Conservation (phyloP, 176 grass and related monocot species). For the Panicum miliaceum region DNA sequence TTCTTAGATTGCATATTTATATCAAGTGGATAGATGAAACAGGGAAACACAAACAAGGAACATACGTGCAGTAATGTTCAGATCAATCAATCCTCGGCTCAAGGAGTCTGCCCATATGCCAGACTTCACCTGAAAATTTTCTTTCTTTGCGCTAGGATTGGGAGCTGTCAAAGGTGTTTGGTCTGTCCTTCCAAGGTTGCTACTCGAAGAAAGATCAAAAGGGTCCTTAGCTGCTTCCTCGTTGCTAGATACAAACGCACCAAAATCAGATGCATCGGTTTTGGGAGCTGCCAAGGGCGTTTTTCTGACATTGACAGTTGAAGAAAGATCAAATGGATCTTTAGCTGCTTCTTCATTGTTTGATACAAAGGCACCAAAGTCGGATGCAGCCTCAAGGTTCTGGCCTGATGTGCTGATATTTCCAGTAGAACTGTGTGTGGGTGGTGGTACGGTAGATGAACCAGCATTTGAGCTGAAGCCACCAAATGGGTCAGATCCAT, state of each 20-base stretch:
- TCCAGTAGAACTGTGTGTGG: constrained; percentile 46
- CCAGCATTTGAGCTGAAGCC: constrained; percentile 62
- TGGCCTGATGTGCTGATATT: constrained; percentile 46
- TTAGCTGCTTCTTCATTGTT: constrained; percentile 38
- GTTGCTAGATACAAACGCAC: constrained; percentile 56
- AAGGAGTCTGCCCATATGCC: constrained; percentile 97
- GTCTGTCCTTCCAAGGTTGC: constrained; percentile 39
- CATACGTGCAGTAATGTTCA: constrained; percentile 93
- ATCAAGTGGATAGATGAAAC: constrained; percentile 10
- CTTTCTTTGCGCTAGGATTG: constrained; percentile 53
- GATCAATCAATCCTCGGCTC: constrained; percentile 93
- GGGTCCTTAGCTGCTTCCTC: constrained; percentile 48
- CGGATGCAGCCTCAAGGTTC: constrained; percentile 50
- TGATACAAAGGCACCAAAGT: constrained; percentile 62
- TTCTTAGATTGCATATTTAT: constrained; percentile 8
- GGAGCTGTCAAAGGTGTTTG: constrained; percentile 41
- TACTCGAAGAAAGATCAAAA: constrained; percentile 48
- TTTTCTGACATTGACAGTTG: constrained; percentile 40
- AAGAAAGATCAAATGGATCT: constrained; percentile 56
- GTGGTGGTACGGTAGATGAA: constrained; percentile 41
- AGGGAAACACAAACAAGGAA: constrained; percentile 13
- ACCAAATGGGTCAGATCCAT: constrained; percentile 82
- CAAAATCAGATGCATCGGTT: constrained; percentile 52
- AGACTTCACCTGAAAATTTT: constrained; percentile 90
- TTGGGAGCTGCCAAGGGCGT: constrained; percentile 51